Evolutionary conservation across 352 stramenopile species (phyloP).

Genomic region (Aphanomyces stellatus): DNA sequence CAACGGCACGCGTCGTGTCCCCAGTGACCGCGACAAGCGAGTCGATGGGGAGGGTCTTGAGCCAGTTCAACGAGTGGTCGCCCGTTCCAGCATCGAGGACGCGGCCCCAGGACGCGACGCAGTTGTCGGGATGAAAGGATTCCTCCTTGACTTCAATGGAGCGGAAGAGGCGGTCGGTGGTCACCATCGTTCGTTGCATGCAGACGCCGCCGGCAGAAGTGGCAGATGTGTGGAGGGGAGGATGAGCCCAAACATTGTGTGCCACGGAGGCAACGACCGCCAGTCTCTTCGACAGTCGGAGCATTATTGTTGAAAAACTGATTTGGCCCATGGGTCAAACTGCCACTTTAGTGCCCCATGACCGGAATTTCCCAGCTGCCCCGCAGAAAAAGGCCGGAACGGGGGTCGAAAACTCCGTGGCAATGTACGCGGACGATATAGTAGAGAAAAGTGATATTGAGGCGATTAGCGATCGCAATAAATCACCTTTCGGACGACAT

Average conservation of each 20-base stretch:
- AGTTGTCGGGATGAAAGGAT: background rate
- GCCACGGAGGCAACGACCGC: no score
- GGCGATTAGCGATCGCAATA: background rate
- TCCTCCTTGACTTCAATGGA: slow-evolving; percentile 60
- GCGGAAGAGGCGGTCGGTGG: slow-evolving; percentile 64
- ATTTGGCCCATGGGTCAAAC: no score
- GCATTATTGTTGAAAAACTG: no score
- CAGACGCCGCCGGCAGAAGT: no score
- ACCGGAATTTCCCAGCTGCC: no score
- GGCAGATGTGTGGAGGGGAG: no score
- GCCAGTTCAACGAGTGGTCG: slow-evolving; percentile 83
- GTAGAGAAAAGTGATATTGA: no score
- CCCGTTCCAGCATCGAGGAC: slow-evolving; percentile 88
- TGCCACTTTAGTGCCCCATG: no score
- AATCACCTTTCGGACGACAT: background rate
- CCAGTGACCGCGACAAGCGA: slow-evolving; percentile 61
- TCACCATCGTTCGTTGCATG: no score
- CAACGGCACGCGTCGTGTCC: slow-evolving; percentile 44
- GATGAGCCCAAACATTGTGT: slow-evolving; percentile 4
- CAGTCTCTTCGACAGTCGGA: no score
- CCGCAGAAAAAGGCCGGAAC: no score
- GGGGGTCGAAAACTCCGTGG: background rate
- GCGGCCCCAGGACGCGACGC: slow-evolving; percentile 32
- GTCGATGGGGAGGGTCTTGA: slow-evolving; percentile 44
- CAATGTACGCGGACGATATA: background rate